Evolutionary conservation across 192 early-diverging fungal species (phyloP).

Genomic region (Neocallimastix lanati): DNA sequence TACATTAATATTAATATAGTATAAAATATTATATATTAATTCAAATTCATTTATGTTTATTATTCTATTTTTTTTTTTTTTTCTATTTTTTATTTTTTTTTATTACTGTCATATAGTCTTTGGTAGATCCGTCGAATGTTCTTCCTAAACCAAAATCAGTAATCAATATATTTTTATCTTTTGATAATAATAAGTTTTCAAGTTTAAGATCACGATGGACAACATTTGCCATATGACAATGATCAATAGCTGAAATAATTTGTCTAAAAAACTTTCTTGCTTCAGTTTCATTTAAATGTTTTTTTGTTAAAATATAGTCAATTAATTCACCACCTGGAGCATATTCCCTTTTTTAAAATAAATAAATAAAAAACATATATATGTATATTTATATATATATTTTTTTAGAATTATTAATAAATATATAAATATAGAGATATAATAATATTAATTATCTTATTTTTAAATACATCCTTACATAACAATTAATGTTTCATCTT

Average conservation of each 20-base stretch:
- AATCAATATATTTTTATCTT: slow-evolving; percentile 25
- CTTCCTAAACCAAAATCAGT: slow-evolving; percentile 42
- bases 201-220: slow-evolving; percentile 37
- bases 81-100: no score
- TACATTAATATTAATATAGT: no score
- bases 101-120: slow-evolving; percentile 30
- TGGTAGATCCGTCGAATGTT: slow-evolving; percentile 18
- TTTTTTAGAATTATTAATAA: no score
- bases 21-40: no score
- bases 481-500: slow-evolving; percentile 42
- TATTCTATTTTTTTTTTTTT: no score
- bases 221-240: slow-evolving; percentile 38
- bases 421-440: no score
- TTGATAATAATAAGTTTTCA: slow-evolving; percentile 33
- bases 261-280: slow-evolving; percentile 37
- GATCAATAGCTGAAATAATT: slow-evolving; percentile 39
- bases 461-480: no score
- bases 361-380: no score
- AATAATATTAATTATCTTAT: no score
- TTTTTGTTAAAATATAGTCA: slow-evolving; percentile 27
- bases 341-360: no score
- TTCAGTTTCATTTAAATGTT: slow-evolving; percentile 25
- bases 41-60: no score
- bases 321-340: slow-evolving; percentile 40
- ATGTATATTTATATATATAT: no score